Percentiles rank a stretch among this genome's conserved stretches.
phyloP scores from a whole-genome alignment of 768 basidiomycete genomes.

The Boletus barrowsii region DNA sequence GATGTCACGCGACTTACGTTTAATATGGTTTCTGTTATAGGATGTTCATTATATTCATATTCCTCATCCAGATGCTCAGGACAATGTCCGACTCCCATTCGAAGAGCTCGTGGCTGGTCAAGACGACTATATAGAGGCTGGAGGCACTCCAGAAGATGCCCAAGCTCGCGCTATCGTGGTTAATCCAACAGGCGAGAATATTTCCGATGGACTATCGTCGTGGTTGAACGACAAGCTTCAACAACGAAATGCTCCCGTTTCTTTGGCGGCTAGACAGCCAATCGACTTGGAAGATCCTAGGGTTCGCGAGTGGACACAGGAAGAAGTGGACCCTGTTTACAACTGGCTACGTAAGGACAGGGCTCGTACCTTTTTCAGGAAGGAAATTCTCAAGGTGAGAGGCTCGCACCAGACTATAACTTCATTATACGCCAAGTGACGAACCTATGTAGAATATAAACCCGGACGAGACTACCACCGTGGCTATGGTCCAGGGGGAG shows the following conservation, averaged over 20 bases:
- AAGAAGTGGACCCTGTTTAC: conserved; percentile 35
- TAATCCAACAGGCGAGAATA: conserved; percentile 19
- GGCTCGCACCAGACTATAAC: neutral
- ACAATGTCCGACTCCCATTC: conserved; percentile 20
- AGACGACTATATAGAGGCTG: conserved; percentile 23
- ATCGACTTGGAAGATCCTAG: conserved; percentile 35
- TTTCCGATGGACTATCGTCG: conserved; percentile 35
- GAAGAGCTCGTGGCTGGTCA: conserved; percentile 20
- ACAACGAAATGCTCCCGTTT: conserved; percentile 18
- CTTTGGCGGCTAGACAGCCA: conserved; percentile 17
- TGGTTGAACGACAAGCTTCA: conserved; percentile 30
- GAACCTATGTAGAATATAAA: conserved; percentile 15
- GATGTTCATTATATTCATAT: conserved; percentile 29
- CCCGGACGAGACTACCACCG: conserved; percentile 12
- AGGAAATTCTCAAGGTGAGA: conserved; percentile 25
- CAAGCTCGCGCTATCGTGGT: conserved; percentile 19
- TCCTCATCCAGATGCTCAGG: conserved; percentile 15
- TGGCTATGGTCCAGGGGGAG: conserved; percentile 10
- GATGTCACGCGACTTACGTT: neutral
- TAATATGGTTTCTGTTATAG: conserved; percentile 6
- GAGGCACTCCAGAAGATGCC: conserved; percentile 10
- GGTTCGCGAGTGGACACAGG: conserved; percentile 39
- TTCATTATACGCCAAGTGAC: neutral
- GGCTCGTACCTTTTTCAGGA: conserved; percentile 24
- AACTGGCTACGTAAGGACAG: conserved; percentile 39